These are phyloP conservation scores for Paraphoma sp. DNA, from an alignment of 2,329 filamentous ascomycete species.

Conservation along the genomic window DNA sequence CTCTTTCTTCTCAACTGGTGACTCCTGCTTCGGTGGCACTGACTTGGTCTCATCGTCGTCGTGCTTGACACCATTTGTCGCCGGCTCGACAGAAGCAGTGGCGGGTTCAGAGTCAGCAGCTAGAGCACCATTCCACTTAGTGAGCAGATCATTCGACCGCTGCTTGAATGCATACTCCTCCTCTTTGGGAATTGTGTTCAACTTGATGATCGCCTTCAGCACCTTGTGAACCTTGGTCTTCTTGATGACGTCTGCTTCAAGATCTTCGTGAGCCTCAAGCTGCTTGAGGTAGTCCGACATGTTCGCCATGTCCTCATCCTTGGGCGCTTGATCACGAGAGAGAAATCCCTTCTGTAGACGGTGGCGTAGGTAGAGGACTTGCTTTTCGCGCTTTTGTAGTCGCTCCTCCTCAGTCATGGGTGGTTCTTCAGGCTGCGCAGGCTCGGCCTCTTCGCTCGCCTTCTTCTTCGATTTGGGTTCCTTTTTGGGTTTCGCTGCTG, in stretches of 20 bases:
- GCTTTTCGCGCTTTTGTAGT: conserved; percentile 65
- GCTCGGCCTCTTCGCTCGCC: conserved; percentile 63
- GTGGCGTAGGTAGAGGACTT: conserved; percentile 90
- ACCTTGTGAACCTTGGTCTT: conserved; percentile 99
- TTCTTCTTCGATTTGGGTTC: conserved; percentile 62
- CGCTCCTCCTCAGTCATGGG: conserved; percentile 62
- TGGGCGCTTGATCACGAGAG: conserved; percentile 81
- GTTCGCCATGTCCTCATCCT: conserved; percentile 79
- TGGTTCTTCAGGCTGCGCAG: conserved; percentile 58
- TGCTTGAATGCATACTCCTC: conserved; percentile 89
- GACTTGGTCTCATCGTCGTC: conserved; percentile 47
- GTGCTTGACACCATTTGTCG: conserved; percentile 45
- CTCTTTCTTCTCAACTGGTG: conserved; percentile 47
- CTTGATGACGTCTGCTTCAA: conserved; percentile 89
- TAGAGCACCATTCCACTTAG: conserved; percentile 86
- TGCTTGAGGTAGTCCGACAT: conserved; percentile 82
- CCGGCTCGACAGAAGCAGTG: conserved; percentile 22
- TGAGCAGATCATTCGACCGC: conserved; percentile 79
- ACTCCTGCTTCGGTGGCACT: conserved; percentile 34
- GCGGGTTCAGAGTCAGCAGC: conserved; percentile 38
- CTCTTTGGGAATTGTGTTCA: conserved; percentile 78
- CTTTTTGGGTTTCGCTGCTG: conserved; percentile 65
- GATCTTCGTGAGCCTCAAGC: conserved; percentile 79
- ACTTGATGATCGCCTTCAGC: conserved; percentile 89
- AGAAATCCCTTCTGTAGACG: conserved; percentile 94